Percentiles rank a stretch among this genome's conserved stretches.
These are phyloP conservation scores for Dianthus caryophyllus DNA, from an alignment of 148 eudicot genomes.

Conservation along the genomic window DNA sequence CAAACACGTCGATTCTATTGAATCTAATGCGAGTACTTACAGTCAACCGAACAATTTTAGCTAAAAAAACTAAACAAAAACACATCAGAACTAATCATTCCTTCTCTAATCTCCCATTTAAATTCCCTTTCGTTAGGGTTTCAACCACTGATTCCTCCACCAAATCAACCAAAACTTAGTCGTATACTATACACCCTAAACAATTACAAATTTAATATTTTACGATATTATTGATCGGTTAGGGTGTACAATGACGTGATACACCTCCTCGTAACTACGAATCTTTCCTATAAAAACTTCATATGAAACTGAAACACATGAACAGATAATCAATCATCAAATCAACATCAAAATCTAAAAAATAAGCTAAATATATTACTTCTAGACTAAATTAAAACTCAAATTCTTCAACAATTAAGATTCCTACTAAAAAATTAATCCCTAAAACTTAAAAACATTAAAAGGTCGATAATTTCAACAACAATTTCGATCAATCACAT, in stretches of 20 bases:
- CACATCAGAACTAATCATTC: background rate
- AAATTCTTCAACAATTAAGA: background rate
- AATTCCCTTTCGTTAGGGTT: constrained; percentile 4
- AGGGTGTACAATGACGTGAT: too few relatives aligned
- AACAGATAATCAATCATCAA: background rate
- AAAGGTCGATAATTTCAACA: too few relatives aligned
- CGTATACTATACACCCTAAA: too few relatives aligned
- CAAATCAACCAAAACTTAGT: background rate
- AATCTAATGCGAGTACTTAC: background rate
- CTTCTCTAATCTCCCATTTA: background rate
- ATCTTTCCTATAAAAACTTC: too few relatives aligned
- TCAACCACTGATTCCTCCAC: background rate
- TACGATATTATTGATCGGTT: too few relatives aligned
- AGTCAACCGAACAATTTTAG: background rate
- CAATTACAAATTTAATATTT: too few relatives aligned
- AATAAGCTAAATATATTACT: background rate
- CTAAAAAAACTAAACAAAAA: background rate
- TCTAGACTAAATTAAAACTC: background rate
- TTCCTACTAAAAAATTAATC: too few relatives aligned
- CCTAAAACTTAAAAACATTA: too few relatives aligned
- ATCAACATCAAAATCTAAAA: too few relatives aligned
- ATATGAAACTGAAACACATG: too few relatives aligned
- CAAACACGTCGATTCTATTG: background rate
- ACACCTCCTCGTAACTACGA: too few relatives aligned
- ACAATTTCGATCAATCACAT: too few relatives aligned